Conservation (phyloP, 106 monocot genomes). For the Acorus gramineus region DNA sequence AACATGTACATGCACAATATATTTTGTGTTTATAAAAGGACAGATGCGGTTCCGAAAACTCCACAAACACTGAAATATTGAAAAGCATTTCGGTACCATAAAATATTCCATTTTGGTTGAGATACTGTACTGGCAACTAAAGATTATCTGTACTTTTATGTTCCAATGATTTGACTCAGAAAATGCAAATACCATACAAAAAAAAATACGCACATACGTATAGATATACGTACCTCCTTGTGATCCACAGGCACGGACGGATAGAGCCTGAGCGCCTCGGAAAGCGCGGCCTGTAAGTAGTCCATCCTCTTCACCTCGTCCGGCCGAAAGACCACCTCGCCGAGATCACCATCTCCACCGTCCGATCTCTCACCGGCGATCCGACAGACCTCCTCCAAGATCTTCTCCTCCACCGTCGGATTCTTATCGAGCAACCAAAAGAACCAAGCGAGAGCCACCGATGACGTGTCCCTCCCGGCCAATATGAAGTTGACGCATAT, state of each 20-base stretch:
- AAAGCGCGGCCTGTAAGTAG: conserved; percentile 87
- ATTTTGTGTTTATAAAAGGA: too few species aligned
- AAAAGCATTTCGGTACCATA: too few species aligned
- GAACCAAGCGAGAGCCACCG: conserved; percentile 95
- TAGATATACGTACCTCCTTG: conserved; percentile 42
- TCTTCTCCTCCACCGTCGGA: conserved; percentile 31
- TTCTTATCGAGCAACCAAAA: conserved; percentile 48
- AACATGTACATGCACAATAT: too few species aligned
- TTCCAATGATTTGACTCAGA: too few species aligned
- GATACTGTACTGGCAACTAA: too few species aligned
- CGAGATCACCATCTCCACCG: background rate
- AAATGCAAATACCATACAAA: too few species aligned
- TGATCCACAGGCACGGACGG: conserved; percentile 97
- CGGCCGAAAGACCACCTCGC: conserved; percentile 33
- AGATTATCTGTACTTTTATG: too few species aligned
- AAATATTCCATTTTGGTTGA: too few species aligned
- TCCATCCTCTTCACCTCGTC: conserved; percentile 92
- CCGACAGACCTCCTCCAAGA: conserved; percentile 33
- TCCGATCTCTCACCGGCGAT: conserved; percentile 28
- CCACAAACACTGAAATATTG: too few species aligned
- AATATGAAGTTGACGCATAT: conserved; percentile 95
- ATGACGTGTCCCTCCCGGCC: conserved; percentile 95
- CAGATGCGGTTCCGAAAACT: too few species aligned
- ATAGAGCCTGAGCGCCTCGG: conserved; percentile 80
- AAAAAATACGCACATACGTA: too few species aligned